Percentiles rank a stretch among this genome's conserved stretches.
phyloP scores from a whole-genome alignment of 2,329 filamentous ascomycete species.

The Whalleya microplaca region DNA sequence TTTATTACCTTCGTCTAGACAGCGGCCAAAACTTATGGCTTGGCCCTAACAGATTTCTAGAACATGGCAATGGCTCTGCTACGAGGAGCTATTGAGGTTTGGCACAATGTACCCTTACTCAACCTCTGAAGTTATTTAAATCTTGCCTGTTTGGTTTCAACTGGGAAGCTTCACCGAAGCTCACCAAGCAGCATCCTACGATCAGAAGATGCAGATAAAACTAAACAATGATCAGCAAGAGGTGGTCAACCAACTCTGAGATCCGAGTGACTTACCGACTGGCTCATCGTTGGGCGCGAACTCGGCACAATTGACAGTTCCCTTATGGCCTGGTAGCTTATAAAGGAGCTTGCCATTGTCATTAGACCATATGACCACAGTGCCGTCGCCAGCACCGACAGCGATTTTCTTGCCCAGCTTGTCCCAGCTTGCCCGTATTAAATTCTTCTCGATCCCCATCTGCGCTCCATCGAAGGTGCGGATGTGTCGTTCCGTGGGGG shows the following conservation, averaged over 20 bases:
- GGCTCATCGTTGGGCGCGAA: conserved; percentile 85
- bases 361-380: conserved; percentile 87
- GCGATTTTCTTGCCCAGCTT: conserved; percentile 82
- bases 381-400: conserved; percentile 87
- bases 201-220: conserved; percentile 90
- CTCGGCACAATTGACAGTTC: conserved; percentile 91
- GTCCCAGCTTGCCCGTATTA: conserved; percentile 91
- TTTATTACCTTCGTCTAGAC: background rate
- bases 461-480: conserved; percentile 92
- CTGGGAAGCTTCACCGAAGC: conserved; percentile 57
- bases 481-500: conserved; percentile 82
- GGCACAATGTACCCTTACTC: background rate
- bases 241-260: background rate
- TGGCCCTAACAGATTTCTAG: too few relatives aligned
- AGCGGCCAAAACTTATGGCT: too few relatives aligned
- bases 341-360: conserved; percentile 89
- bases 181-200: conserved; percentile 83
- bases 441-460: conserved; percentile 85
- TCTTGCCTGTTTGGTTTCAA: background rate
- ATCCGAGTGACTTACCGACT: conserved; percentile 68
- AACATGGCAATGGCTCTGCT: background rate
- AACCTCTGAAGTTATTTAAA: background rate
- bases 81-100: background rate
- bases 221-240: conserved; percentile 60
- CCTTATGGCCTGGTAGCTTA: conserved; percentile 94